These are phyloP conservation scores for Pseudogymnoascus sp. DNA, from an alignment of 2,329 filamentous ascomycete genomes.

Conservation along the genomic window DNA sequence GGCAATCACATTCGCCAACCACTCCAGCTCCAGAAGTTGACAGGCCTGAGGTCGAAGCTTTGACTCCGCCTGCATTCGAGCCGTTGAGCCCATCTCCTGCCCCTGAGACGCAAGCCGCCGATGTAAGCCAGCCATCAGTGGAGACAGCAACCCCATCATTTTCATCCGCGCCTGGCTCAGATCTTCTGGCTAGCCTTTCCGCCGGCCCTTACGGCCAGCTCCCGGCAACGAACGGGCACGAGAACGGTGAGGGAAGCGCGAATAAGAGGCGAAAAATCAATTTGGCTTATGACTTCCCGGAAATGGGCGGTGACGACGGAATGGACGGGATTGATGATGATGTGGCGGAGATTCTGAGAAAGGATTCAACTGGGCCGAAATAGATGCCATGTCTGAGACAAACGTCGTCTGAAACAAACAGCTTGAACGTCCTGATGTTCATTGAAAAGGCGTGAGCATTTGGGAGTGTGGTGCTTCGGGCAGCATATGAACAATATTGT, in stretches of 20 bases:
- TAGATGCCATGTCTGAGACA: neutral
- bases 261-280: conserved; percentile 43
- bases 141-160: conserved; percentile 12
- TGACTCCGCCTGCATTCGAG: conserved; percentile 70
- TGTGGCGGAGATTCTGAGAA: conserved; percentile 48
- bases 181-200: conserved; percentile 31
- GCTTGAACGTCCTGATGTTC: neutral
- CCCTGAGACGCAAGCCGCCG: conserved; percentile 30
- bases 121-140: conserved; percentile 8
- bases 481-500: neutral
- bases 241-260: conserved; percentile 21
- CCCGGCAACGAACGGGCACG: conserved; percentile 16
- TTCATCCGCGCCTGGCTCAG: conserved; percentile 24
- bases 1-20: conserved; percentile 29
- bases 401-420: neutral
- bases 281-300: conserved; percentile 37
- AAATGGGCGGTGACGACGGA: conserved; percentile 40
- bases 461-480: neutral
- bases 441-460: neutral
- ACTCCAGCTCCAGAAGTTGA: conserved; percentile 50
- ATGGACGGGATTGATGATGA: conserved; percentile 51
- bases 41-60: conserved; percentile 73
- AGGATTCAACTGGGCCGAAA: conserved; percentile 24
- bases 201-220: conserved; percentile 24
- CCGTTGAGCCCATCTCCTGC: conserved; percentile 32